phyloP scores from a whole-genome alignment of 139 green algal species.

The Chlorella vulgaris region DNA sequence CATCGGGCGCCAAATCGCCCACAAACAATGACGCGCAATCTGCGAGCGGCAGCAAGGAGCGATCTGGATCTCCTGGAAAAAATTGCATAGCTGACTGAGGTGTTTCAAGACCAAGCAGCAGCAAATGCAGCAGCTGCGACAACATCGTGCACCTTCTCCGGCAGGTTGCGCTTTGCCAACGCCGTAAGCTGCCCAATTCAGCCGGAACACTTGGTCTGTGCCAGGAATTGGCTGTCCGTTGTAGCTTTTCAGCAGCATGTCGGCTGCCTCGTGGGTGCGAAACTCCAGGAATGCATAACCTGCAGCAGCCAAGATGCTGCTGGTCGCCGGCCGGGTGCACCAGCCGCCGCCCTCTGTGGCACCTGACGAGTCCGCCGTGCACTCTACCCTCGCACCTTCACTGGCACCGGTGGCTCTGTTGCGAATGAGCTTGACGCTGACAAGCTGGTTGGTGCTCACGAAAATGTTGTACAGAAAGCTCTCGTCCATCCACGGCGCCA shows the following conservation, averaged over 20 bases:
- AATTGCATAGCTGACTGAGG: too few species aligned
- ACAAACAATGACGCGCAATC: conserved; percentile 91
- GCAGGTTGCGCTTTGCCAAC: conserved; percentile 58
- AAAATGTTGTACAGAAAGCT: conserved; percentile 66
- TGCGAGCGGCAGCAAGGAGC: too few species aligned
- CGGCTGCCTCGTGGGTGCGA: conserved; percentile 60
- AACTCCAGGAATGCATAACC: conserved; percentile 89
- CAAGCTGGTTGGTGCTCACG: conserved; percentile 52
- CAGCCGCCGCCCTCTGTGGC: too few species aligned
- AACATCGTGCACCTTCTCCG: conserved; percentile 36
- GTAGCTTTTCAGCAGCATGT: conserved; percentile 64
- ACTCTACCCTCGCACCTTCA: conserved; percentile 67
- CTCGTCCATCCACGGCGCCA: conserved; percentile 75
- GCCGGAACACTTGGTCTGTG: conserved; percentile 70
- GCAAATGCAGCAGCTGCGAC: not conserved
- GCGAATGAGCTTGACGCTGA: conserved; percentile 80
- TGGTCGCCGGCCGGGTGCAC: not conserved
- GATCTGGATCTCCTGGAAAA: too few species aligned
- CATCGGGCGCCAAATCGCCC: conserved; percentile 90
- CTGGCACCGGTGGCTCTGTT: conserved; percentile 71
- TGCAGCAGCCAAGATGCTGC: not conserved
- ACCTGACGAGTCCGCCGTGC: too few species aligned
- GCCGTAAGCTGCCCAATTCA: conserved; percentile 87
- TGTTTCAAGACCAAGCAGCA: not conserved
- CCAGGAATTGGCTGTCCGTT: conserved; percentile 73